These are phyloP conservation scores for Eimeria sp. DNA, from an alignment of 169 alveolate species.

Conservation along the genomic window DNA sequence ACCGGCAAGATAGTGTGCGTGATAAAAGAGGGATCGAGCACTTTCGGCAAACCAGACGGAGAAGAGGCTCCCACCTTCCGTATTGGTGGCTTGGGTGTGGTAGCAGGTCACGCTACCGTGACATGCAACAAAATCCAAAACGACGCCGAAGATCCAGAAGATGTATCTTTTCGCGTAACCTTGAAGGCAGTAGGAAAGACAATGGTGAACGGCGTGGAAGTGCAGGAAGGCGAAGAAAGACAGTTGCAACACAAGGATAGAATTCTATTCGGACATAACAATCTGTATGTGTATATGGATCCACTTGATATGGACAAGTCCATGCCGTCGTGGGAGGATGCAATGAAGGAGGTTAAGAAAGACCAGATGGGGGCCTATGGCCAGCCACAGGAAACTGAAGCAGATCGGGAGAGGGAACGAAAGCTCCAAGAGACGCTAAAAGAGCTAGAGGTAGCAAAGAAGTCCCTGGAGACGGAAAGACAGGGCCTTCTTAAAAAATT, in stretches of 20 bases:
- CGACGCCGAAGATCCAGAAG: constrained; percentile 72
- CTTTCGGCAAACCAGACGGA: constrained; percentile 90
- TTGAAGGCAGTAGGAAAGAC: constrained; percentile 77
- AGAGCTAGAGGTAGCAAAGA: constrained; percentile 67
- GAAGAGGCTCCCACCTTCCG: constrained; percentile 78
- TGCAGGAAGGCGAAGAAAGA: constrained; percentile 58
- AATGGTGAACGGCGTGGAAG: constrained; percentile 73
- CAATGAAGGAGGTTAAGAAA: constrained; percentile 84
- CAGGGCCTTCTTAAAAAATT: constrained; percentile 42
- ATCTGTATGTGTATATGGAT: constrained; percentile 79
- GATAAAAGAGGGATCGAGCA: constrained; percentile 85
- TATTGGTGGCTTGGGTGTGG: constrained; percentile 80
- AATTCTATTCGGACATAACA: constrained; percentile 80
- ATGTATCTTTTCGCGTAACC: constrained; percentile 6
- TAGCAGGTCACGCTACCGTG: constrained; percentile 74
- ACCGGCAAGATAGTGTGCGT: constrained; percentile 88
- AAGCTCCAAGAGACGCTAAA: constrained; percentile 66
- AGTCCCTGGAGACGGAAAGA: constrained; percentile 62
- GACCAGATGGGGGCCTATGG: constrained; percentile 75
- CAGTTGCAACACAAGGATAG: constrained; percentile 78
- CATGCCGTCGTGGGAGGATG: constrained; percentile 83
- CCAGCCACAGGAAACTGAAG: constrained; percentile 44
- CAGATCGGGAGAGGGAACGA: constrained; percentile 55
- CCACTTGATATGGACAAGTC: constrained; percentile 73
- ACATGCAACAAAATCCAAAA: not conserved